Percentiles rank a stretch among this genome's conserved stretches.
These are phyloP conservation scores for Daphne laureola DNA, from an alignment of 441 rosid species.

Conservation along the genomic window DNA sequence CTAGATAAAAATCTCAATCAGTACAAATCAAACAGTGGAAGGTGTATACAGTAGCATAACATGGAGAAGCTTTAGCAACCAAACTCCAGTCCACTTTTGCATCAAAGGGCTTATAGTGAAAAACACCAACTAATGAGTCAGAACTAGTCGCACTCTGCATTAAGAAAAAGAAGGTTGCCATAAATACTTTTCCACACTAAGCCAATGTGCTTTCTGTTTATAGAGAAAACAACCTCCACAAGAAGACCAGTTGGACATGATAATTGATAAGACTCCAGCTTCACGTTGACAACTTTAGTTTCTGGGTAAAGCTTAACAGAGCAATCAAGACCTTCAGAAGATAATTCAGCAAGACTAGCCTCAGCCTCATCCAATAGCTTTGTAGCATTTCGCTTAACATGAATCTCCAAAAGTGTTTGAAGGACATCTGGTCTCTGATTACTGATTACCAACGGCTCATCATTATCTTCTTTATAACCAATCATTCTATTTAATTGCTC, in stretches of 20 bases:
- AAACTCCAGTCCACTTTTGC: conserved; percentile 97
- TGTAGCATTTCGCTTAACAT: conserved; percentile 93
- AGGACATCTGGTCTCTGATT: conserved; percentile 65
- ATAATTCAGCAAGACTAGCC: conserved; percentile 81
- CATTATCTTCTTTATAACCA: conserved; percentile 84
- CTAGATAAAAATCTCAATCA: conserved; percentile 10
- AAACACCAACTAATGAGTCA: conserved; percentile 75
- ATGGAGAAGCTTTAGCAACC: conserved; percentile 95
- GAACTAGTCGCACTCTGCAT: conserved; percentile 85
- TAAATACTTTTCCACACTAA: conserved; percentile 10
- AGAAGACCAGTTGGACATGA: conserved; percentile 92
- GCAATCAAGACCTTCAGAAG: conserved; percentile 82
- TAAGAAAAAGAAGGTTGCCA: conserved; percentile 19
- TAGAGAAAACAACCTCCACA: conserved; percentile 56
- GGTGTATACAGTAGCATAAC: conserved; percentile 83
- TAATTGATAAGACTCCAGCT: conserved; percentile 80
- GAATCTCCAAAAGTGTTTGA: conserved; percentile 73
- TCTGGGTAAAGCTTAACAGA: conserved; percentile 87
- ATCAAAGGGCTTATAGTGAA: conserved; percentile 94
- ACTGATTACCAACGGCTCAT: conserved; percentile 35
- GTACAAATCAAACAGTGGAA: conserved; percentile 17
- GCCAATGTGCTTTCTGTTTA: conserved; percentile 9
- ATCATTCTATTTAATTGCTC: conserved; percentile 78
- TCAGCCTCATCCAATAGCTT: conserved; percentile 69
- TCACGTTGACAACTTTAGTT: conserved; percentile 80